Evolutionary conservation across 352 stramenopile species (phyloP), one percentile per base, ranked within the genome.

Genomic region (Salisapilia sapeloensis): DNA sequence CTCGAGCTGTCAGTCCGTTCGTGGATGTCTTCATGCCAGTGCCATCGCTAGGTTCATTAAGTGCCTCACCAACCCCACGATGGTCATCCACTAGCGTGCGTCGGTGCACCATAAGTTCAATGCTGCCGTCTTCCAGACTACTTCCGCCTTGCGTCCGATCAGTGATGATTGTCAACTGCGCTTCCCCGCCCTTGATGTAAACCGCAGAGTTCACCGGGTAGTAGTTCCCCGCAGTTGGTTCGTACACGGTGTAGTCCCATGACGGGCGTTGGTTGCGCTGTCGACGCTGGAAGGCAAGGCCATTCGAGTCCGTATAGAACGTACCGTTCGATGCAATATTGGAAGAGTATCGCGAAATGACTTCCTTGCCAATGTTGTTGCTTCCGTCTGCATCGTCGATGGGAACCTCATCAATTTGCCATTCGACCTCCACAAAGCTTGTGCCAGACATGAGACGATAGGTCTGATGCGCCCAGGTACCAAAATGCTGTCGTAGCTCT

Each of bases 21-120:
- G n/a, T n/a, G n/a, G n/a, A n/a, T n/a, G n/a, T n/a, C n/a, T n/a
- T n/a, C n/a, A n/a, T n/a, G n/a, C n/a, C n/a, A n/a, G n/a, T n/a
- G n/a, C n/a, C n/a, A n/a, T n/a, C n/a, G n/a, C n/a, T n/a, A n/a
- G n/a, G n/a, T 44, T 95, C 83, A 41, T 95, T 95, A 17, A 96
- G 46, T 24, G 69, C 29, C 46, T 99, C 92, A 11, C 48, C 57
- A 1, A 98, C 93, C 16, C 95, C 93, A 38, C 93, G 81, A 27
- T 53, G 38, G 52, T 99, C 95, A 35, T 98, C 95, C 19, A 49
- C 57, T 4, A 97, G 51, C 6, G 96, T 49, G 13, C 94, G 77
- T 20, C 95, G 82, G 37, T 98, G 92, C 21, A 98, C 80, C 94
- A 99, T 97, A n/a, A 98, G 46, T 56, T 98, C 94, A n/a, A 98